Percentiles rank a stretch among this genome's conserved stretches.
phyloP scores from a whole-genome alignment of 2,329 filamentous ascomycete genomes.

The Penicillium sp. region DNA sequence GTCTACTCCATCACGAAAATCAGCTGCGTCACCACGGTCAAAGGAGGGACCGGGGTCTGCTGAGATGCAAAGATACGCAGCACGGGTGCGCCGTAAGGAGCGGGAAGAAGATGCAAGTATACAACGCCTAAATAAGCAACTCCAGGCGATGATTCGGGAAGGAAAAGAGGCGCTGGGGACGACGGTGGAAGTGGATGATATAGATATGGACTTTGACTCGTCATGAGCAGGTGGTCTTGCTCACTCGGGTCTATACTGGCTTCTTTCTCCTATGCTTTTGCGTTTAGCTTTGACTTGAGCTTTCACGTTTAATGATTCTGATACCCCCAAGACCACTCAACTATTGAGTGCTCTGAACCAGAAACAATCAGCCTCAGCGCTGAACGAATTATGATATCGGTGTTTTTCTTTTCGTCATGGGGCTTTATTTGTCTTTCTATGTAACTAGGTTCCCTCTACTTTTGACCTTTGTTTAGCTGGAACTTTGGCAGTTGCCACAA shows the following conservation, averaged over 20 bases:
- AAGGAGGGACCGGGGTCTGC: conserved; percentile 34
- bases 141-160: conserved; percentile 85
- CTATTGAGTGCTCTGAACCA: conserved; percentile 19
- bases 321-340: background rate
- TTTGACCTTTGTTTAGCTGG: background rate
- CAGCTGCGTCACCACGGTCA: conserved; percentile 29
- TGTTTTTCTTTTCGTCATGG: conserved; percentile 5
- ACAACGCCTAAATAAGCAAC: conserved; percentile 72
- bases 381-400: conserved; percentile 22
- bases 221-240: background rate
- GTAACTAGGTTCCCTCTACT: background rate
- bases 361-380: conserved; percentile 6
- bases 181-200: conserved; percentile 63
- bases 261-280: background rate
- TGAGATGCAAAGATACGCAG: conserved; percentile 73
- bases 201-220: conserved; percentile 39
- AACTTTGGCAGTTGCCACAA: background rate
- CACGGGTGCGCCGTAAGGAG: conserved; percentile 71
- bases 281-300: background rate
- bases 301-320: conserved; percentile 18
- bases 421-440: background rate
- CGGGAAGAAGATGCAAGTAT: conserved; percentile 77
- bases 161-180: conserved; percentile 83
- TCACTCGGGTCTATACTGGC: background rate
- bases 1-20: conserved; percentile 26